Base-by-base conservation (phyloP, 345 rosid species). In the Anacardium occidentale region DNA sequence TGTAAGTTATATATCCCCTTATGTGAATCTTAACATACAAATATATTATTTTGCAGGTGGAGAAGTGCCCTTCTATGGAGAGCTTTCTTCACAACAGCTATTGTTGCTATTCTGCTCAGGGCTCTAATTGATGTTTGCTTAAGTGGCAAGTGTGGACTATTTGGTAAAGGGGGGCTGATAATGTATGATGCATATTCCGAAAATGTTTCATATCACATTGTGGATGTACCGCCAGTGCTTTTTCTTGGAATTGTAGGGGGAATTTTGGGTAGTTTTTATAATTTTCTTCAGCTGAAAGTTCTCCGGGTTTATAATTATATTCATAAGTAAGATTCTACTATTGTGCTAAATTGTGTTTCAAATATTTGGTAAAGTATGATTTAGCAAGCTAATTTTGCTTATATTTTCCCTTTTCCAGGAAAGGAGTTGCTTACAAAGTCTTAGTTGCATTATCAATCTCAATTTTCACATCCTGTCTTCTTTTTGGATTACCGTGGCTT, bases 81-180 rank as follows among this genome's bases (percentile, higher is more conserved):
- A 82, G 85, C 87, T 69, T 94, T 94, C 87, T 94, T 92, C 77
- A 83, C 97, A 13, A 87, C 99, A 12, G 96, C 97, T 63, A 77
- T 89, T 63, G 97, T 94, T 76, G 98, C 97, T 54, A 81, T 94
- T 60, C 80, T 94, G 21, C 92, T 94, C 45, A 86, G 97, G 67
- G 95, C 95, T 69, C 79, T 94, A 24, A 94, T 94, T 68, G 98
- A 94, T 65, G 79, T 90, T 66, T 94, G 98, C 75, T 78, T 84
- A 67, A 88, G 90, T 68, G 97, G 94, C 25, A 85, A 87, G 72
- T 94, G 97, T 53, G 97, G 97, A 22, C 81, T 92, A 73, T 94
- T 94, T 84, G 98, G 98, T 50, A 90, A 81, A 72, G 97, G 98
- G 21, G 98, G 98, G 52, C 77, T 94, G 62, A 94, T 94, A 71